A percentile compares a stretch with the other conserved stretches of the same genome.
phyloP scores from a whole-genome alignment of 225 moss, liverwort and hornwort species.

The Marchantia polymorpha region DNA sequence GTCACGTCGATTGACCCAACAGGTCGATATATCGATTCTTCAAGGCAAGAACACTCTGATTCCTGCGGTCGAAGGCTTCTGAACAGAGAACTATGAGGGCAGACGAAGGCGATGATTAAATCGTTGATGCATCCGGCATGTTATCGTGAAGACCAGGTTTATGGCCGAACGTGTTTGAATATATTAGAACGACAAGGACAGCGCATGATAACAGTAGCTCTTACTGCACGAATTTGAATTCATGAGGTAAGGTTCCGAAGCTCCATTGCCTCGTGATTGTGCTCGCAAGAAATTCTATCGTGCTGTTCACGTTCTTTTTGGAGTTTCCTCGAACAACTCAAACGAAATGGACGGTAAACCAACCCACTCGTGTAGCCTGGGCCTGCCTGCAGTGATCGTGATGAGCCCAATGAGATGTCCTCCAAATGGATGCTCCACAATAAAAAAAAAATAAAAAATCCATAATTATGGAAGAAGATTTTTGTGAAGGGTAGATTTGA shows the following conservation, averaged over 20 bases:
- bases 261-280: background rate
- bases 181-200: background rate
- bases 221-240: background rate
- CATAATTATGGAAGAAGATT: too few species aligned
- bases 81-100: background rate
- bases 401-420: too few species aligned
- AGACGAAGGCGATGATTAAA: background rate
- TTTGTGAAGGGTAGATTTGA: too few species aligned
- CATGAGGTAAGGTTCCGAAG: background rate
- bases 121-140: background rate
- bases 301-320: too few species aligned
- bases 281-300: background rate
- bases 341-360: too few species aligned
- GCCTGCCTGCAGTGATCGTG: too few species aligned
- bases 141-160: background rate
- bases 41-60: background rate
- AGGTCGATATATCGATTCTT: background rate
- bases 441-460: too few species aligned
- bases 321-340: too few species aligned
- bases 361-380: too few species aligned
- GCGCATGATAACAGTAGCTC: background rate
- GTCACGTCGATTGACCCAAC: slow-evolving; percentile 15
- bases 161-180: background rate
- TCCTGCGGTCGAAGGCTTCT: background rate
- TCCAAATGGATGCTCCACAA: too few species aligned